Evolutionary conservation across 139 green algal genomes (phyloP).

Genomic region (Closterium sp.): DNA sequence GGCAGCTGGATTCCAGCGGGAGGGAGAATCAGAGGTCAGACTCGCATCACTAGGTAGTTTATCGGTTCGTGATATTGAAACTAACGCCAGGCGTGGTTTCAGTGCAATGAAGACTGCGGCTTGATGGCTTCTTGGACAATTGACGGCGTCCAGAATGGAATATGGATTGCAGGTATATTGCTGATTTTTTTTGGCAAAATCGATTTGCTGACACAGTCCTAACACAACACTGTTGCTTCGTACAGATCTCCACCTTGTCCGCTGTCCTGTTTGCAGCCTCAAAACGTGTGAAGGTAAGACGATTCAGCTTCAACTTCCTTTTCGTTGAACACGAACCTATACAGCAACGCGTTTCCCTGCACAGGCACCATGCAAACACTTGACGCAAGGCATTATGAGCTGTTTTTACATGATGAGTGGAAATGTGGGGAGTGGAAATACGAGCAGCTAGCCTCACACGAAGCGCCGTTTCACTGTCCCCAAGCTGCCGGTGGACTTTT

Average conservation of each 20-base stretch:
- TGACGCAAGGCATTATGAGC: slow-evolving; percentile 16
- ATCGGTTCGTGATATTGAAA: neutral
- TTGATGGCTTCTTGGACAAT: slow-evolving; percentile 10
- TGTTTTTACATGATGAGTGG: slow-evolving; percentile 18
- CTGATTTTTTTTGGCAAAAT: neutral
- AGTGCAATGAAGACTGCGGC: neutral
- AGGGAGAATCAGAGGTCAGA: neutral
- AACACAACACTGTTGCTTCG: neutral
- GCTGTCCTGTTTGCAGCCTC: slow-evolving; percentile 30
- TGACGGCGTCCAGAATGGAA: slow-evolving; percentile 9
- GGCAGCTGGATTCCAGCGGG: neutral
- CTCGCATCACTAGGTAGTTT: neutral
- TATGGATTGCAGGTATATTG: slow-evolving; percentile 23
- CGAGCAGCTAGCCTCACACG: slow-evolving; percentile 2
- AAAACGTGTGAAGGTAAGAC: slow-evolving; percentile 15
- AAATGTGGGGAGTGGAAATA: slow-evolving; percentile 8
- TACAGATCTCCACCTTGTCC: slow-evolving; percentile 27
- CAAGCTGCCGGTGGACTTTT: slow-evolving; percentile 16
- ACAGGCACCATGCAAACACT: slow-evolving; percentile 29
- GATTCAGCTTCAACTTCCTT: neutral
- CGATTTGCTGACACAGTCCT: neutral
- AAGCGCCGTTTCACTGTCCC: slow-evolving; percentile 16
- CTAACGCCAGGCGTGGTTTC: neutral
- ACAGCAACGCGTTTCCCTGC: neutral
- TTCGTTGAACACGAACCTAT: neutral